Percentiles rank a stretch among this genome's conserved stretches.
Evolutionary conservation across 2,329 filamentous ascomycete genomes (phyloP).

Genomic region (Monosporascus ibericus): DNA sequence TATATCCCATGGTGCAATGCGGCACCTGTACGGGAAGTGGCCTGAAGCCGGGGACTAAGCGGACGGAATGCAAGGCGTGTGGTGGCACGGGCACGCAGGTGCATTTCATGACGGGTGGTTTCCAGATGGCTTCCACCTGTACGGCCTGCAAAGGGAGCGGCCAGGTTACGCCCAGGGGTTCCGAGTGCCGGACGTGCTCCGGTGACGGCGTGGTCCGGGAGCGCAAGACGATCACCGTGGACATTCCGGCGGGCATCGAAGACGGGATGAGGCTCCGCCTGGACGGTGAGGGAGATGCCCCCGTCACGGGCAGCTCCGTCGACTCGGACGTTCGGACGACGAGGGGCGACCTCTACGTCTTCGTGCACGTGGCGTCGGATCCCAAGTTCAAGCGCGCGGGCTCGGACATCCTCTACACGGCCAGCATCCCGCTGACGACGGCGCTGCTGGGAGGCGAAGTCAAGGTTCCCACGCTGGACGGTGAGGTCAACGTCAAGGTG

Average conservation of each 20-base stretch:
- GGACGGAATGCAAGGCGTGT: conserved; percentile 70
- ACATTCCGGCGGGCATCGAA: conserved; percentile 92
- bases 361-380: conserved; percentile 83
- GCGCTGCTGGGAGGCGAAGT: conserved; percentile 89
- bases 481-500: conserved; percentile 84
- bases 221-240: conserved; percentile 74
- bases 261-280: conserved; percentile 91
- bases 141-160: conserved; percentile 74
- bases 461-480: conserved; percentile 82
- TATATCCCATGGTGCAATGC: conserved; percentile 77
- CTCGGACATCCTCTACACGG: conserved; percentile 88
- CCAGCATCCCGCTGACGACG: conserved; percentile 85
- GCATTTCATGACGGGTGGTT: conserved; percentile 85
- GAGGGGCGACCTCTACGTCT: conserved; percentile 85
- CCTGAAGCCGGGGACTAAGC: conserved; percentile 72
- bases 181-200: conserved; percentile 71
- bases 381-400: conserved; percentile 83
- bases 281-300: conserved; percentile 79
- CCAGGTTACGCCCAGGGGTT: conserved; percentile 67
- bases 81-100: conserved; percentile 81
- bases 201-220: conserved; percentile 83
- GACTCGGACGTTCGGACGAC: conserved; percentile 58
- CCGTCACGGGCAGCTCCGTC: conserved; percentile 64
- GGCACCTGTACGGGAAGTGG: conserved; percentile 78
- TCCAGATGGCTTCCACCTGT: conserved; percentile 94